These are phyloP conservation scores for Hyaloscypha finlandica DNA, from an alignment of 495 filamentous ascomycete genomes.

Conservation along the genomic window DNA sequence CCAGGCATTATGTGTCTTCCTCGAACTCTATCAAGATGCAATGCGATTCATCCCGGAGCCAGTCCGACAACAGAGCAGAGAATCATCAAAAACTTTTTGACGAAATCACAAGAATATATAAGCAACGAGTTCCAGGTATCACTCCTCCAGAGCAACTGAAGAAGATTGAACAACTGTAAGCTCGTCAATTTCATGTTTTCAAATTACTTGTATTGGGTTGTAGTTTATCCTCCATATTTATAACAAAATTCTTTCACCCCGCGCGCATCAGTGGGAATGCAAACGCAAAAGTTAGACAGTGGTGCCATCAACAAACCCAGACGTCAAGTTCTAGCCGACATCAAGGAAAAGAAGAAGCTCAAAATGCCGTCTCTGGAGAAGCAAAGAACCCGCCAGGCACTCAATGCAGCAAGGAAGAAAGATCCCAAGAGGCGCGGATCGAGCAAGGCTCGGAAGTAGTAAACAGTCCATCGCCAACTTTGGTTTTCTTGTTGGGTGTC, in stretches of 20 bases:
- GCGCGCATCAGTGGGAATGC: not conserved
- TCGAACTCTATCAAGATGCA: constrained; percentile 61
- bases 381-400: not conserved
- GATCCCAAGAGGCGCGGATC: not conserved
- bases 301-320: not conserved
- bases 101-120: constrained; percentile 55
- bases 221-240: not conserved
- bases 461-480: not conserved
- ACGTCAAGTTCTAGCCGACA: not conserved
- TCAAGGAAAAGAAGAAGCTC: not conserved
- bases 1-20: constrained; percentile 68
- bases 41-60: constrained; percentile 72
- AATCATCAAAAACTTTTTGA: constrained; percentile 65
- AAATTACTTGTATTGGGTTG: not conserved
- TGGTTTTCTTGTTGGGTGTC: not conserved
- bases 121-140: constrained; percentile 61
- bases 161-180: constrained; percentile 46
- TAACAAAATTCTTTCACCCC: not conserved
- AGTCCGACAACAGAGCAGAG: constrained; percentile 62
- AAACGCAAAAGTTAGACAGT: not conserved
- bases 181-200: not conserved
- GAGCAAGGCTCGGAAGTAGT: not conserved
- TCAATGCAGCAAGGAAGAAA: not conserved
- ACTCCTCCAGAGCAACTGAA: constrained; percentile 60
- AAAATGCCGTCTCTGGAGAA: not conserved